These are phyloP conservation scores for Rhodotorula sp. DNA, from an alignment of 1,284 basidiomycete genomes.

Conservation along the genomic window DNA sequence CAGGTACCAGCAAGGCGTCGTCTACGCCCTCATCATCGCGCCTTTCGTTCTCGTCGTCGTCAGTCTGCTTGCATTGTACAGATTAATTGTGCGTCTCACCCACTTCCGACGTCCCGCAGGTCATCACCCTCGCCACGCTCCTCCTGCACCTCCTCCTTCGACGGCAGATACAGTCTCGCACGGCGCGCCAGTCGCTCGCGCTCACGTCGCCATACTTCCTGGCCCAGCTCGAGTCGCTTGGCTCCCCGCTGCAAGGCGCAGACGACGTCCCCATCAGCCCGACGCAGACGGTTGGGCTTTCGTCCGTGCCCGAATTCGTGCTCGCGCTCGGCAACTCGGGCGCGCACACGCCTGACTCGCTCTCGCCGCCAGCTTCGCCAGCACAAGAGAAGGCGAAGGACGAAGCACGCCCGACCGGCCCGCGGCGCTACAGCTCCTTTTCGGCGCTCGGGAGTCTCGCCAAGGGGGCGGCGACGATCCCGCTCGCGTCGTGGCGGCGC, in stretches of 20 bases:
- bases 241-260: background rate
- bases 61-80: background rate
- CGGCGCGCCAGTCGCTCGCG: background rate
- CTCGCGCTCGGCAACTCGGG: no score
- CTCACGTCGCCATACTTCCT: background rate
- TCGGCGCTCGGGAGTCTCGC: no score
- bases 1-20: conserved; percentile 2
- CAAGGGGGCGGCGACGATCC: no score
- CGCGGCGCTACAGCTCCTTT: no score
- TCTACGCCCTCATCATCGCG: conserved; percentile 1
- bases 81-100: background rate
- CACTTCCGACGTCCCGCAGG: background rate
- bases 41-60: background rate
- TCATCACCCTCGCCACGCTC: background rate
- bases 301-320: no score
- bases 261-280: background rate
- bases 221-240: background rate
- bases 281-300: no score
- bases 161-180: background rate
- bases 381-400: no score
- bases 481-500: no score
- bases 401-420: no score
- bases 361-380: no score
- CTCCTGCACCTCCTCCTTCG: conserved; percentile 6
- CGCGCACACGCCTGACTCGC: no score